These are phyloP conservation scores for Anthracocystis panici-leucophaei DNA, from an alignment of 1,284 basidiomycete species.

Conservation along the genomic window DNA sequence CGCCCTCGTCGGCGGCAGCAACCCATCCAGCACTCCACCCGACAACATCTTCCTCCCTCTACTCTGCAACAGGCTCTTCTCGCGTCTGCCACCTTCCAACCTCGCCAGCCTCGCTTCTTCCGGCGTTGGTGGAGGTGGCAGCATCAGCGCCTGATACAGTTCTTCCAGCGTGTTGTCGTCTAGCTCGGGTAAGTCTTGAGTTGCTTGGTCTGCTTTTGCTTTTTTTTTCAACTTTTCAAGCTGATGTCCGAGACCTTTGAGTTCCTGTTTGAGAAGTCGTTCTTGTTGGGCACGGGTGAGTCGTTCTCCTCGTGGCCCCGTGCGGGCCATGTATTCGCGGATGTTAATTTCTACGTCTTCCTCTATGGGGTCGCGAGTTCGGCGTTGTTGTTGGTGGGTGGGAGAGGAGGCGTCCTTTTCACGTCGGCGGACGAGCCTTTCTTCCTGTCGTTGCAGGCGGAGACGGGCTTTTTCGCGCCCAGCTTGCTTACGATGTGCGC, in stretches of 20 bases:
- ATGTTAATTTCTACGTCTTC: slow-evolving; percentile 33
- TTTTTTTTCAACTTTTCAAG: slow-evolving; percentile 51
- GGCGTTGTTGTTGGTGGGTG: neutral
- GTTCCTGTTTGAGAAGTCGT: slow-evolving; percentile 51
- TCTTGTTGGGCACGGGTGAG: slow-evolving; percentile 43
- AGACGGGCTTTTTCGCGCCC: slow-evolving; percentile 43
- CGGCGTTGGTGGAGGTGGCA: slow-evolving; percentile 37
- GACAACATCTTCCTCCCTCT: slow-evolving; percentile 16
- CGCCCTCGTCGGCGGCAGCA: slow-evolving; percentile 11
- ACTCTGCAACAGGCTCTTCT: slow-evolving; percentile 13
- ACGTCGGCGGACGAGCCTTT: slow-evolving; percentile 24
- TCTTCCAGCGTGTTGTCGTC: slow-evolving; percentile 62
- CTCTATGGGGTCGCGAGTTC: slow-evolving; percentile 21
- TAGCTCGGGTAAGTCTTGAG: slow-evolving; percentile 56
- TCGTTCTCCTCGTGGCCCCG: slow-evolving; percentile 40
- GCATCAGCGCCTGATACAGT: slow-evolving; percentile 59
- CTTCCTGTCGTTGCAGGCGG: slow-evolving; percentile 20
- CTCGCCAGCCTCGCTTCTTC: slow-evolving; percentile 45
- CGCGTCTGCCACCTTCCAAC: slow-evolving; percentile 32
- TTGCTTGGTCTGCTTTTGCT: slow-evolving; percentile 46
- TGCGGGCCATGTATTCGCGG: slow-evolving; percentile 45
- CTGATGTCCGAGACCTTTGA: slow-evolving; percentile 45
- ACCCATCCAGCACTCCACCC: neutral
- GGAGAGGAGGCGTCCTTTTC: slow-evolving; percentile 26
- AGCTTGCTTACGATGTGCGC: slow-evolving; percentile 45